A percentile compares a stretch with the other conserved stretches of the same genome.
phyloP scores from a whole-genome alignment of 768 basidiomycete species.

The Tulasnella sp. region DNA sequence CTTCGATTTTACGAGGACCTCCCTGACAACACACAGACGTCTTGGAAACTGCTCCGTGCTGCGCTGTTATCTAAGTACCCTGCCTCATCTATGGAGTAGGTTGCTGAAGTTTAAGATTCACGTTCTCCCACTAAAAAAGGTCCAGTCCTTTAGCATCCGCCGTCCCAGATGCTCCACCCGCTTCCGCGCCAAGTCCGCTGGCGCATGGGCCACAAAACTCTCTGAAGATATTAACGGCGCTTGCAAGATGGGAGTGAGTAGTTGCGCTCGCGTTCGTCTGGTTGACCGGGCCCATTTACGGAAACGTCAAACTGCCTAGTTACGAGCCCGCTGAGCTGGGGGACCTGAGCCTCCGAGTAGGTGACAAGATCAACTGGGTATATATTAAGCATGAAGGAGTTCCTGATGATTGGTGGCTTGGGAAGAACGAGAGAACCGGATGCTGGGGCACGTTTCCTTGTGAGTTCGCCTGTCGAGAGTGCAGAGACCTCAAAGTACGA shows the following conservation, averaged over 20 bases:
- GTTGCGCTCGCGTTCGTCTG: background rate
- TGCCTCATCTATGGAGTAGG: background rate
- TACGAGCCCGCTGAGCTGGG: background rate
- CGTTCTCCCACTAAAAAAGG: background rate
- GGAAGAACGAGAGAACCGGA: slow-evolving; percentile 1
- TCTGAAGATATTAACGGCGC: background rate
- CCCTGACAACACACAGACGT: background rate
- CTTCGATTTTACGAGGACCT: background rate
- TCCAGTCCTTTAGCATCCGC: background rate
- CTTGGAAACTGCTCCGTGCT: background rate
- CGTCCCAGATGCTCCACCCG: background rate
- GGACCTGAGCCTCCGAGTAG: background rate
- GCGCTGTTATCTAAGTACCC: background rate
- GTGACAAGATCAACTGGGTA: background rate
- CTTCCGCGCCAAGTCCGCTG: background rate
- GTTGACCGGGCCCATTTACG: background rate
- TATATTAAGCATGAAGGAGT: background rate
- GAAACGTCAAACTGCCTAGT: background rate
- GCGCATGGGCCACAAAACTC: background rate
- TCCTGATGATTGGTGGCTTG: background rate
- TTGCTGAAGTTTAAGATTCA: background rate
- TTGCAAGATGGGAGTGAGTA: background rate
- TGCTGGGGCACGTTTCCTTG: background rate
- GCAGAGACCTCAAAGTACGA: background rate
- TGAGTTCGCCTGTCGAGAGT: background rate